phyloP scores from a whole-genome alignment of 352 stramenopile genomes.

The Phytophthora litchii region DNA sequence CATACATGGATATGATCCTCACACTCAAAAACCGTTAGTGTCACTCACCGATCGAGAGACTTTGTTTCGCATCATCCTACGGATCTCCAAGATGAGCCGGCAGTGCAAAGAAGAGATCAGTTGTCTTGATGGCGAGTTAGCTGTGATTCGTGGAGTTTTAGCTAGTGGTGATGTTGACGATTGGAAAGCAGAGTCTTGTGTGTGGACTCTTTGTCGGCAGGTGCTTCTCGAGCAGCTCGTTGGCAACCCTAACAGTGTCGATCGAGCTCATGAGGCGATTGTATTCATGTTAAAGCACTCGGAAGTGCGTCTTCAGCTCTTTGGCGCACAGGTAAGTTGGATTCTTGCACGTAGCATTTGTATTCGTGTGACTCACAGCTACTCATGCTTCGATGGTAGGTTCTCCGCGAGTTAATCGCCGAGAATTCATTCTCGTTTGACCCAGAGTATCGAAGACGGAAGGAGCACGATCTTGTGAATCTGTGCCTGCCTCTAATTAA shows the following conservation, averaged over 20 bases:
- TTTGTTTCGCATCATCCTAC: slow-evolving; percentile 45
- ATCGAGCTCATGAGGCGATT: slow-evolving; percentile 36
- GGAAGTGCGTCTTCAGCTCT: slow-evolving; percentile 41
- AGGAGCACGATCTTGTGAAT: slow-evolving; percentile 44
- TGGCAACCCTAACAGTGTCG: slow-evolving; percentile 44
- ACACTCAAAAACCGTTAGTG: slow-evolving; percentile 22
- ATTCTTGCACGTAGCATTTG: neutral
- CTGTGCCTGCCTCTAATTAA: slow-evolving; percentile 43
- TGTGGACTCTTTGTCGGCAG: slow-evolving; percentile 43
- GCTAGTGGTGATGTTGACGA: slow-evolving; percentile 19
- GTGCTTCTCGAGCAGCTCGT: slow-evolving; percentile 65
- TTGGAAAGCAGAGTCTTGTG: slow-evolving; percentile 19
- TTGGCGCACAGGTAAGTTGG: slow-evolving; percentile 55
- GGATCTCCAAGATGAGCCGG: slow-evolving; percentile 48
- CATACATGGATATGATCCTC: slow-evolving; percentile 12
- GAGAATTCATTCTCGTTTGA: slow-evolving; percentile 62
- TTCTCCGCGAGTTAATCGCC: slow-evolving; percentile 61
- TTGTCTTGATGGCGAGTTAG: slow-evolving; percentile 44
- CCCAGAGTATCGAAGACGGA: slow-evolving; percentile 35
- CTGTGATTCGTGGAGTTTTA: slow-evolving; percentile 49
- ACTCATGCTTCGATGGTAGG: slow-evolving; percentile 25
- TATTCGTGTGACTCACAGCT: too few relatives aligned
- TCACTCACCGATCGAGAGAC: slow-evolving; percentile 32
- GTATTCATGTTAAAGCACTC: slow-evolving; percentile 51
- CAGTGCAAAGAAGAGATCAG: slow-evolving; percentile 58